Evolutionary conservation across 192 early-diverging fungal genomes (phyloP), one percentile per base, ranked within the genome.

Genomic region (Backusella morwellensis): DNA sequence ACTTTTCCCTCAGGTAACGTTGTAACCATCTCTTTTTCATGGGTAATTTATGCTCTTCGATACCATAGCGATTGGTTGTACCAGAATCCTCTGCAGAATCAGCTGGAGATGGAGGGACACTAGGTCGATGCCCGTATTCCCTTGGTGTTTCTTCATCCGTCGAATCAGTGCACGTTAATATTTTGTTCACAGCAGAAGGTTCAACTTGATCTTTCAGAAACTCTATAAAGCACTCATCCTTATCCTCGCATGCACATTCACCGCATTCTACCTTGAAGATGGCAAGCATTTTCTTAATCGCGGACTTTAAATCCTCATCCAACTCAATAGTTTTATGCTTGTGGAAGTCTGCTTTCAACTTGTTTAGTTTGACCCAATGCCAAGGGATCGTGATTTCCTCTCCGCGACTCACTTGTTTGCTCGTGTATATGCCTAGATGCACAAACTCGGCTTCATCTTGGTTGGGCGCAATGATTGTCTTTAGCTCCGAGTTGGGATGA

Each of bases 301-400:
- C 23, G 75, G 78, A 32, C 77, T 80, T 70, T 75, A 80, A 41
- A 66, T 73, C 17, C 0, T 29, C 15, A 17, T 69, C 36, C 38
- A 72, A 44, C 17, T 72, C 70, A 12, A 34, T 17, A 2, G n/a
- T 11, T 8, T 34, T 26, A 21, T 52, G 40, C 63, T 78, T 78
- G 59, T 19, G 68, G 68, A 71, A 70, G 34, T 23, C 38, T 35
- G 32, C 59, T 32, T 82, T 76, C 3, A 81, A 68, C 47, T 79
- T 78, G n/a, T 80, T 74, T 8, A 81, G 15, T 69, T 66, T 41
- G 90, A 86, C 93, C 93, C 93, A 94, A 47, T 88, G 79, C 93
- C 93, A 94, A 15, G 84, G 88, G 5, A 93, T 36, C 6, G 92
- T 93, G 42, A 94, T 87, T 78, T 94, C 93, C 63, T 91, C 85